phyloP scores from a whole-genome alignment of 345 rosid genomes.

The Limnanthes douglasii region DNA sequence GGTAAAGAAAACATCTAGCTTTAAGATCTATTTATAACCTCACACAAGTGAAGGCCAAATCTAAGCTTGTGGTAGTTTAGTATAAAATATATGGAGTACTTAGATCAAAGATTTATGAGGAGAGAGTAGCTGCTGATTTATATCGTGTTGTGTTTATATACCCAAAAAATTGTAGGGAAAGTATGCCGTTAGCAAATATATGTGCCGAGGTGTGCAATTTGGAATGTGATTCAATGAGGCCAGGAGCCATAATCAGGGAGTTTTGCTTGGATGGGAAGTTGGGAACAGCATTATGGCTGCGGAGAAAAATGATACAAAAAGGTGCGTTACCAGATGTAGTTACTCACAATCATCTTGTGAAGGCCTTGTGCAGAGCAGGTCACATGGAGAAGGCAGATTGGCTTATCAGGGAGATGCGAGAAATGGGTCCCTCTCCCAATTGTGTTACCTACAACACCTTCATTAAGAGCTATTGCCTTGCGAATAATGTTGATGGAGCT shows the following conservation, averaged over 20 bases:
- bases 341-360: slow-evolving; percentile 52
- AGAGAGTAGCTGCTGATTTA: neutral
- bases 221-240: slow-evolving; percentile 13
- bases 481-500: slow-evolving; percentile 40
- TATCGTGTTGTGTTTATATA: neutral
- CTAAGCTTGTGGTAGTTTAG: neutral
- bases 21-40: too few relatives aligned
- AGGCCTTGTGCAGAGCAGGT: slow-evolving; percentile 40
- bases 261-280: slow-evolving; percentile 50
- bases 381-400: slow-evolving; percentile 34
- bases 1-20: too few relatives aligned
- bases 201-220: slow-evolving; percentile 6
- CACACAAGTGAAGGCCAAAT: neutral
- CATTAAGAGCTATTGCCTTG: slow-evolving; percentile 44
- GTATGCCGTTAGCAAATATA: slow-evolving; percentile 14
- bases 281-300: slow-evolving; percentile 47
- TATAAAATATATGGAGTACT: neutral
- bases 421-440: slow-evolving; percentile 50
- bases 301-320: slow-evolving; percentile 30
- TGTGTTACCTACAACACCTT: slow-evolving; percentile 44
- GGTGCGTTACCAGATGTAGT: slow-evolving; percentile 43
- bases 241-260: slow-evolving; percentile 22
- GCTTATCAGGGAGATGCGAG: slow-evolving; percentile 51
- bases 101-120: neutral
- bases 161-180: slow-evolving; percentile 33